Base-by-base conservation (phyloP, 1,284 basidiomycete genomes). In the Porogramme epimiltina region DNA sequence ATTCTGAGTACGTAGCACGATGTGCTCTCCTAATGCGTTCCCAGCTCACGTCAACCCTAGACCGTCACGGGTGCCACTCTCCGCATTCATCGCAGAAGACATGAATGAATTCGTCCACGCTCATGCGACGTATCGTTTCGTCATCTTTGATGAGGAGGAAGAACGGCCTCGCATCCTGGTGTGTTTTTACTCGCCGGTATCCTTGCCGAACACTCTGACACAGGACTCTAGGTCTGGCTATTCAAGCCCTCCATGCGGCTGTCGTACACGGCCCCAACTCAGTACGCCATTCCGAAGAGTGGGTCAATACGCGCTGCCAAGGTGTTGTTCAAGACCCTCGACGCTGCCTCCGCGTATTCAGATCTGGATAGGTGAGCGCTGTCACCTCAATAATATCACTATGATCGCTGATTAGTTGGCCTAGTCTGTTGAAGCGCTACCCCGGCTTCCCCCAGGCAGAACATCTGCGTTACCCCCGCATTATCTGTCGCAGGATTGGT, bases 61-160 rank as follows among this genome's bases (percentile, higher is more conserved):
- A 51, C 77, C 78, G 0, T 64, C 76, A 2, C 80, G 78, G 57
- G 80, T 90, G 40, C 91, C 91, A 0, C 73, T 94, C 20, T 90
- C 90, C 2, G 88, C 89, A 13, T 94, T 91, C 70, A 82, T 94
- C 22, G 80, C 93, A 11, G 84, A 90, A 56, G 91, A 95, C 63
- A 91, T 95, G 89, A 79, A 81, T 40, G 93, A 95, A 65, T 85
- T 90, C 49, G 86, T 91, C 1, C 87, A 89, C 49, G 92, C 93
- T 0, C 93, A 95, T 66, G 93, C 93, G 2, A 88, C 89, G 0
- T 92, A 95, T 70, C 86, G 93, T 6, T 95, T 96, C 63, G 79
- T 93, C 41, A 73, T 96, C 39, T 74, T 83, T 9, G 93, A 95
- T 55, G 91, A 93, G 60, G 89, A 92, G 63, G 84, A 87, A 19